A percentile compares a stretch with the other conserved stretches of the same genome.
Conservation (phyloP, 257 asterid species). For the Cordia subcordata region DNA sequence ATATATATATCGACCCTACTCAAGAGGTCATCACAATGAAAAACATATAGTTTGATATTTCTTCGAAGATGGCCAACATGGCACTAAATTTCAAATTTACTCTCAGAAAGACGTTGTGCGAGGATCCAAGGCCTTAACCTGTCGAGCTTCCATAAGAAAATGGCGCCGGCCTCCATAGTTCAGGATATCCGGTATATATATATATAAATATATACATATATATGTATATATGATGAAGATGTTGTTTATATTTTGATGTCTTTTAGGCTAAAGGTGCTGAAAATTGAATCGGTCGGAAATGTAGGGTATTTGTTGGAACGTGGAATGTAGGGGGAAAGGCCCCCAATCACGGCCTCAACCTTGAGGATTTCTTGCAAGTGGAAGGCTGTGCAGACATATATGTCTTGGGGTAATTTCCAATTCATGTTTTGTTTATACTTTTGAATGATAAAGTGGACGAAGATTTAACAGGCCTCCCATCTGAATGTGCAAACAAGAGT, state of each 20-base stretch:
- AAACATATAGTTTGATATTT: conserved; percentile 5
- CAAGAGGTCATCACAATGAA: conserved; percentile 9
- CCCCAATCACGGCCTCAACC: conserved; percentile 67
- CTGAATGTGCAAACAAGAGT: no score
- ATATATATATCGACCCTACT: background rate
- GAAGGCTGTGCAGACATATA: conserved; percentile 86
- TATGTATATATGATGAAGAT: background rate
- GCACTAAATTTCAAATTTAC: conserved; percentile 17
- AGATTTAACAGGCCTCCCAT: no score
- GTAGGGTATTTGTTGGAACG: conserved; percentile 80
- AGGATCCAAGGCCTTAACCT: conserved; percentile 55
- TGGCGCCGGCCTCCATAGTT: conserved; percentile 39
- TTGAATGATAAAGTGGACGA: background rate
- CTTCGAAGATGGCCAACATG: conserved; percentile 5
- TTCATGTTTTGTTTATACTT: background rate
- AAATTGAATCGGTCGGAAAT: background rate
- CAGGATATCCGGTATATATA: conserved; percentile 74
- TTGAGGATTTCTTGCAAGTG: conserved; percentile 84
- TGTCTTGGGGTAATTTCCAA: conserved; percentile 63
- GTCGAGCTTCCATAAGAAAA: conserved; percentile 40
- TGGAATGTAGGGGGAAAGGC: conserved; percentile 96
- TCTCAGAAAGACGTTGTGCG: conserved; percentile 60
- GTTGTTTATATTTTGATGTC: background rate
- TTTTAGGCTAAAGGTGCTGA: background rate
- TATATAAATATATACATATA: no score